Conservation (phyloP, 768 basidiomycete genomes). For the Russula abietina region DNA sequence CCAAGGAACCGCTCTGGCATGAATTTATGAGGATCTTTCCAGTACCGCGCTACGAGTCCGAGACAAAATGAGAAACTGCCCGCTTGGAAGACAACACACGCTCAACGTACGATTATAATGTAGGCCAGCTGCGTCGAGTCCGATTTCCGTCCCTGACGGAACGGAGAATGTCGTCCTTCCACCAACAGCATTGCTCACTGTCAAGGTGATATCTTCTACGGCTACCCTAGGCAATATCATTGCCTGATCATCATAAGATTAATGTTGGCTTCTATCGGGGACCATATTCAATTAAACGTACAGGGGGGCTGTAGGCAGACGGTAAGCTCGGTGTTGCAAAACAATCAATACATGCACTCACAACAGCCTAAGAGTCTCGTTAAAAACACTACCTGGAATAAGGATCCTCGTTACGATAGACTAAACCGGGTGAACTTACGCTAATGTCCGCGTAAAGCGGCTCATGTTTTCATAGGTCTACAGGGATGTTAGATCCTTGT, state of each 20-base stretch:
- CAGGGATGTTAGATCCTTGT: no score
- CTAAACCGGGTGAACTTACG: conserved; percentile 13
- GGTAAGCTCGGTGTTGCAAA: neutral
- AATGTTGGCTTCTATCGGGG: no score
- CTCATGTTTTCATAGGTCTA: conserved; percentile 28
- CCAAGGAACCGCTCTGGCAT: conserved; percentile 35
- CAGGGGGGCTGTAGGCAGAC: conserved; percentile 1
- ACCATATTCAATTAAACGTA: neutral
- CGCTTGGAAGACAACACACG: no score
- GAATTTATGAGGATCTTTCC: conserved; percentile 47
- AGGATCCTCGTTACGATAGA: neutral
- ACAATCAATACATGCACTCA: neutral
- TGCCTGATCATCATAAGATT: no score
- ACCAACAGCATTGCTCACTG: conserved; percentile 34
- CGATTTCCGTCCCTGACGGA: conserved; percentile 39
- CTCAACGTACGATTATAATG: conserved; percentile 57
- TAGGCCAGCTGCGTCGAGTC: conserved; percentile 36
- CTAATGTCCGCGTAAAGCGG: conserved; percentile 22
- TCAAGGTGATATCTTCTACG: conserved; percentile 41
- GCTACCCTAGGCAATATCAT: conserved; percentile 40
- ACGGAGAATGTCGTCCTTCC: conserved; percentile 37
- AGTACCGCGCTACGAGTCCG: conserved; percentile 55
- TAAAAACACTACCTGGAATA: conserved; percentile 36
- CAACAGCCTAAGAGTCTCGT: conserved; percentile 46
- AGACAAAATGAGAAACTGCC: no score